A percentile compares a stretch with the other conserved stretches of the same genome.
Evolutionary conservation across 148 eudicot species (phyloP).

Genomic region (Chenopodium album): DNA sequence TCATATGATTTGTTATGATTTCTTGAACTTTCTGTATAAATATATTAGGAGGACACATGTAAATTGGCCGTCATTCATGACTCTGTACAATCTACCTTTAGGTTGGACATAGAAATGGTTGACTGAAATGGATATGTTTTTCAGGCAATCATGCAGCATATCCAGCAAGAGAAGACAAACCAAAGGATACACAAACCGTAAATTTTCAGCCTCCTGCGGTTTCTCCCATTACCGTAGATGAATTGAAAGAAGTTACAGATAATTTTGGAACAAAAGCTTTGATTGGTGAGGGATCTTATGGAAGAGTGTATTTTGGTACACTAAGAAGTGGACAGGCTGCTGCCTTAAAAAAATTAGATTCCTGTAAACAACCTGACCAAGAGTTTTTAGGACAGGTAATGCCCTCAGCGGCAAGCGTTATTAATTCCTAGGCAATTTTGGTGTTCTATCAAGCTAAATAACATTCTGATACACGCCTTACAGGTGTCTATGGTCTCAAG

Average conservation of each 20-base stretch:
- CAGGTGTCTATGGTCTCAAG: constrained; percentile 77
- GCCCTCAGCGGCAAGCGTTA: not conserved
- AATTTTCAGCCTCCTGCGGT: constrained; percentile 63
- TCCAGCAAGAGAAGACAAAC: constrained; percentile 51
- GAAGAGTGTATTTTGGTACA: constrained; percentile 66
- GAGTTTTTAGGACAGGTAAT: constrained; percentile 67
- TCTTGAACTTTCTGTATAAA: not conserved
- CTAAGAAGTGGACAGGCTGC: constrained; percentile 62
- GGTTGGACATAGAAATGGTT: not conserved
- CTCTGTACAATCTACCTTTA: not conserved
- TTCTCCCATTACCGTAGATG: constrained; percentile 61
- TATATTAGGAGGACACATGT: not conserved
- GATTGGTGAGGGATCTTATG: constrained; percentile 77
- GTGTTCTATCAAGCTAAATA: not conserved
- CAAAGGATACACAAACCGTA: constrained; percentile 51
- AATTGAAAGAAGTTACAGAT: constrained; percentile 62
- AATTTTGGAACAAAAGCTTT: constrained; percentile 64
- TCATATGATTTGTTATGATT: not conserved
- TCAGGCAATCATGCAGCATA: constrained; percentile 61
- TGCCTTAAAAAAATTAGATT: constrained; percentile 71
- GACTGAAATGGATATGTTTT: constrained; percentile 27
- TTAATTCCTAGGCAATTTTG: not conserved
- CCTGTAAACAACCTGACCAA: constrained; percentile 73
- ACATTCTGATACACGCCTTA: not conserved
- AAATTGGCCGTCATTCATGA: not conserved